These are phyloP conservation scores for Linnemannia elongata DNA, from an alignment of 192 early-diverging fungal genomes.

Conservation along the genomic window DNA sequence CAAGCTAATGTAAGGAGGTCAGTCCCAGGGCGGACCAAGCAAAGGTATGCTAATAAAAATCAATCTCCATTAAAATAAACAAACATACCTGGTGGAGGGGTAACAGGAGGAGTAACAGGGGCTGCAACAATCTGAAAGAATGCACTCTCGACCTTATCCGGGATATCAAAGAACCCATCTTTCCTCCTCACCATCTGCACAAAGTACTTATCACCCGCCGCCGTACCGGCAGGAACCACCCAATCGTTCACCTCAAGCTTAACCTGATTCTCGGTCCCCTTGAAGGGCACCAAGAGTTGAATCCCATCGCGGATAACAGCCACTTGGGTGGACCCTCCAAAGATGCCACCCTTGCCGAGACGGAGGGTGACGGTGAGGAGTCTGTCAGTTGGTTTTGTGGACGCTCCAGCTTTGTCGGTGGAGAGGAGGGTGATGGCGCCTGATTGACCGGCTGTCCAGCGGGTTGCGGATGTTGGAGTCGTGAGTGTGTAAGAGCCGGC, in stretches of 20 bases:
- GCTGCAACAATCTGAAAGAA: slow-evolving; percentile 18
- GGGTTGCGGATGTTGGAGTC: slow-evolving; percentile 32
- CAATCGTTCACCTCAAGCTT: slow-evolving; percentile 22
- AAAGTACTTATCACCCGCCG: slow-evolving; percentile 30
- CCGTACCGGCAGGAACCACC: slow-evolving; percentile 13
- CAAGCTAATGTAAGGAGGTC: background rate
- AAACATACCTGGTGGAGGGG: background rate
- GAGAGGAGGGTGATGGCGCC: slow-evolving; percentile 27
- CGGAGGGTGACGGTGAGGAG: slow-evolving; percentile 33
- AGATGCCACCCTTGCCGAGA: background rate
- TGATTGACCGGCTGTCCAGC: slow-evolving; percentile 29
- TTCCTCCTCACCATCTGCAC: slow-evolving; percentile 16
- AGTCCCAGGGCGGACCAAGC: background rate
- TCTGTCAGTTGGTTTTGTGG: slow-evolving; percentile 15
- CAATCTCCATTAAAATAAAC: background rate
- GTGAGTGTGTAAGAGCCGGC: slow-evolving; percentile 20
- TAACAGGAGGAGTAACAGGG: background rate
- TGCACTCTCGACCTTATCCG: background rate
- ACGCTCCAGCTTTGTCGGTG: slow-evolving; percentile 24
- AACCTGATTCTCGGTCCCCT: background rate
- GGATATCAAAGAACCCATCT: slow-evolving; percentile 25
- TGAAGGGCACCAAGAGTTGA: slow-evolving; percentile 21
- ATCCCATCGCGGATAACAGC: slow-evolving; percentile 22
- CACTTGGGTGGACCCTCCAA: background rate
- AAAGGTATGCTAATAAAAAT: background rate